Conservation (phyloP, 164 flowering plant genomes). For the Magnolia kwangsiensis region DNA sequence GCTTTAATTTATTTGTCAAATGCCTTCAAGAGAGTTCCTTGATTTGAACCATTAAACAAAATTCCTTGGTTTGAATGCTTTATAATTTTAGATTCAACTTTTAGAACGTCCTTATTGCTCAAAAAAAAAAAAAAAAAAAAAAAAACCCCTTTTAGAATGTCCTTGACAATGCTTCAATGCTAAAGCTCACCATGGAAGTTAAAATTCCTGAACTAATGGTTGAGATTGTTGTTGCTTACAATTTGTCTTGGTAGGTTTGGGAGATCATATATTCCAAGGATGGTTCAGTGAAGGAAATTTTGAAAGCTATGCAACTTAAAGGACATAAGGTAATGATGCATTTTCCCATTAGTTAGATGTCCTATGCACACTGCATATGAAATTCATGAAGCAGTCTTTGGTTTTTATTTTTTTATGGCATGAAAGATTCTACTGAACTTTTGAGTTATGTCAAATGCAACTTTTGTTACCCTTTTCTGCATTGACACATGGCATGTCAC, state of each 20-base stretch:
- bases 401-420: no score
- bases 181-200: neutral
- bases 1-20: no score
- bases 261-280: constrained; percentile 90
- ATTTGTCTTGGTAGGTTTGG: constrained; percentile 65
- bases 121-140: no score
- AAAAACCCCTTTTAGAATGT: neutral
- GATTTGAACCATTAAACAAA: neutral
- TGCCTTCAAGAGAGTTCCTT: neutral
- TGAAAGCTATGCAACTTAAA: constrained; percentile 89
- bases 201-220: neutral
- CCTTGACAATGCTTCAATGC: neutral
- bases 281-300: constrained; percentile 88
- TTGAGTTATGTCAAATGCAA: no score
- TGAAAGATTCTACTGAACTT: no score
- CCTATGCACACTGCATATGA: neutral
- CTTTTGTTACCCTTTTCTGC: no score
- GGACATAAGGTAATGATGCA: constrained; percentile 72
- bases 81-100: neutral
- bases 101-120: neutral
- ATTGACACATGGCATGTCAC: no score
- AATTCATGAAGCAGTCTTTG: neutral
- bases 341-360: neutral
- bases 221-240: neutral
- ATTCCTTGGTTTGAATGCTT: neutral